Evolutionary conservation across 2,329 filamentous ascomycete species (phyloP), one percentile per base, ranked within the genome.

Genomic region (Pseudogymnoascus sp.): DNA sequence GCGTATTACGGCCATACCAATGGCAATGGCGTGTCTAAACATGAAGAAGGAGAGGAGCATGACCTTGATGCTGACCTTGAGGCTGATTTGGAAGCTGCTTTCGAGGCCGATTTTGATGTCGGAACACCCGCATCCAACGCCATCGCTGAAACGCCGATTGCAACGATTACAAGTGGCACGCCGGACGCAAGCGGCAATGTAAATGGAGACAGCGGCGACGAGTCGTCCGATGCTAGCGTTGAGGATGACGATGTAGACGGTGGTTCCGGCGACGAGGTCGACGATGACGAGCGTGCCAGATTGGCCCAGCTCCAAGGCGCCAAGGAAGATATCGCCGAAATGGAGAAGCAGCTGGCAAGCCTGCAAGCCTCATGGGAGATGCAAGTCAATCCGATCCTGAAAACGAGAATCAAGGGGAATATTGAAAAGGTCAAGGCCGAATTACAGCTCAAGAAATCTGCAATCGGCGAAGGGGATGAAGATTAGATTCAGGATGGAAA

Each of bases 311-410:
- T 77, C 24, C 76, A 79, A 47, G 77, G 79, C 65, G 72, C 79
- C 29, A 74, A 76, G 59, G 80, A 81, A 63, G 81, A 85, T 71
- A 82, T 86, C 61, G 77, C 76, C 4, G 82, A 84, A 69, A 68
- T 85, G 66, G 77, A 84, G 70, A 75, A 76, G 56, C 77, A 80
- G 64, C 77, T 85, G 42, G 74, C 75, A 42, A 72, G 74, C 26
- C 76, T 76, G 19, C 73, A 77, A 29, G 72, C 71, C 53, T 74
- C 77, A 61, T 74, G 77, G 66, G 76, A 78, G 53, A 75, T 74
- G 29, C 74, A 78, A 65, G 73, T 71, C 19, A 83, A 83, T 65
- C 72, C 72, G 11, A 75, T 85, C 64, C 74, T 84, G 67, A 79
- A 77, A 71, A 74, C 77, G 66, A 75, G 82, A 63, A 72, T 81